phyloP scores from a whole-genome alignment of 2,329 filamentous ascomycete genomes.

The Lachnellula subtilissima region DNA sequence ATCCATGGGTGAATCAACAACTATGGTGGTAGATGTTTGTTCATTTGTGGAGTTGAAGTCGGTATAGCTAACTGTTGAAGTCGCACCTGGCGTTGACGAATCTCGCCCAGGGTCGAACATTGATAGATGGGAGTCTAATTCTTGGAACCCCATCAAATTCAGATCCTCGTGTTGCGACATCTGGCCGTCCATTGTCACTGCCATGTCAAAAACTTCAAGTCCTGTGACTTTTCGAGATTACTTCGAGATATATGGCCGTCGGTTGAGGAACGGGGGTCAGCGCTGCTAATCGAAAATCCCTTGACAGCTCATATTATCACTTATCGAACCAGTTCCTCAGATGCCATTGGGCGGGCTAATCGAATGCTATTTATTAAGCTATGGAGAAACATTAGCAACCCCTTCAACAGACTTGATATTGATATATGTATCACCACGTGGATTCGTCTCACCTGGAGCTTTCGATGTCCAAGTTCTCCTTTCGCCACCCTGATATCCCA shows the following conservation, averaged over 20 bases:
- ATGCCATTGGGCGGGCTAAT: slow-evolving; percentile 19
- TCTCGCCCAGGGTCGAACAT: slow-evolving; percentile 30
- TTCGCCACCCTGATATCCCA: slow-evolving; percentile 14
- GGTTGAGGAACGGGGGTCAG: slow-evolving; percentile 19
- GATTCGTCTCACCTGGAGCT: slow-evolving; percentile 30
- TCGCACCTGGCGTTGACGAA: slow-evolving; percentile 26
- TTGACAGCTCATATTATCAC: slow-evolving; percentile 25
- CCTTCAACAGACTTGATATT: slow-evolving; percentile 17
- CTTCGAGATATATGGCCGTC: slow-evolving; percentile 29
- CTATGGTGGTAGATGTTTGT: slow-evolving; percentile 22
- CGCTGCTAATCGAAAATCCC: slow-evolving; percentile 26
- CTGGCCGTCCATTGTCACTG: slow-evolving; percentile 32
- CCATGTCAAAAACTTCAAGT: slow-evolving; percentile 33
- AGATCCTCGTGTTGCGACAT: slow-evolving; percentile 33
- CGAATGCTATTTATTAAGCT: slow-evolving; percentile 14
- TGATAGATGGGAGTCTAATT: slow-evolving; percentile 34
- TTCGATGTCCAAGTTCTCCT: slow-evolving; percentile 23
- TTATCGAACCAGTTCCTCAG: slow-evolving; percentile 18
- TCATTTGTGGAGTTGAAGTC: slow-evolving; percentile 21
- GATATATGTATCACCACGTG: slow-evolving; percentile 30
- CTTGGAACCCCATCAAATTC: slow-evolving; percentile 33
- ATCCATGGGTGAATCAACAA: slow-evolving; percentile 24
- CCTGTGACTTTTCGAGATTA: slow-evolving; percentile 32
- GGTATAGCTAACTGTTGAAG: slow-evolving; percentile 26
- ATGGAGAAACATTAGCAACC: slow-evolving; percentile 16